Base-by-base conservation (phyloP, 495 filamentous ascomycete species). In the Penicillium steckii region DNA sequence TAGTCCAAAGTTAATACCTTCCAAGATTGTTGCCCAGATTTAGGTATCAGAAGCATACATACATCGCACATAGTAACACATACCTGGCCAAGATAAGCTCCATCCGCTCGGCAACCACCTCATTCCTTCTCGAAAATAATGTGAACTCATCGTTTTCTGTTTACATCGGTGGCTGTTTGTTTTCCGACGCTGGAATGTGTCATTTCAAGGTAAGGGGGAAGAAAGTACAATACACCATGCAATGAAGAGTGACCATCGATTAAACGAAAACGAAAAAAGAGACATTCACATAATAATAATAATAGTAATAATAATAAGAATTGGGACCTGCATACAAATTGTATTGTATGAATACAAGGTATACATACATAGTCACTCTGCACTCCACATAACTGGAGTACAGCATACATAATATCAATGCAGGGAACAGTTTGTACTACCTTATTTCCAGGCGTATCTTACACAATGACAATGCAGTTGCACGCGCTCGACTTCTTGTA, bases 71-170 rank as follows among this genome's bases (percentile, higher is more conserved):
- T n/a, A n/a, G n/a, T n/a, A n/a, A n/a, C n/a, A n/a, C n/a, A n/a
- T 17, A 15, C 19, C 8, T 9, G 38, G 18, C 17, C 18, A 23
- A 41, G 38, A 41, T 41, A 24, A 41, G 38, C 38, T 41, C 38
- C 0, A 23, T 41, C 23, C 17, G 3, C 38, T 17, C 35, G 38
- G 48, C 48, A 50, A 50, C 48, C 47, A 32, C 37, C 13, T 27
- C 38, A 29, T 43, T 50, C 8, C 19, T 50, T 50, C 48, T 17
- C 9, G 48, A 50, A 50, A 38, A 26, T n/a, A 43, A 50, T 50
- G 48, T 42, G 37, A 42, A 30, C 21, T 42, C 24, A n/a, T 35
- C 47, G n/a, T 19, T 33, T 41, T n/a, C 23, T 52, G 49, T 52
- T 52, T 52, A 52, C 41, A 18, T 35, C 19, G 21, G 22, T 18